A percentile compares a stretch with the other conserved stretches of the same genome.
These are phyloP conservation scores for Candida nonsorbophila DNA, from an alignment of 805 yeast genomes.

Conservation along the genomic window DNA sequence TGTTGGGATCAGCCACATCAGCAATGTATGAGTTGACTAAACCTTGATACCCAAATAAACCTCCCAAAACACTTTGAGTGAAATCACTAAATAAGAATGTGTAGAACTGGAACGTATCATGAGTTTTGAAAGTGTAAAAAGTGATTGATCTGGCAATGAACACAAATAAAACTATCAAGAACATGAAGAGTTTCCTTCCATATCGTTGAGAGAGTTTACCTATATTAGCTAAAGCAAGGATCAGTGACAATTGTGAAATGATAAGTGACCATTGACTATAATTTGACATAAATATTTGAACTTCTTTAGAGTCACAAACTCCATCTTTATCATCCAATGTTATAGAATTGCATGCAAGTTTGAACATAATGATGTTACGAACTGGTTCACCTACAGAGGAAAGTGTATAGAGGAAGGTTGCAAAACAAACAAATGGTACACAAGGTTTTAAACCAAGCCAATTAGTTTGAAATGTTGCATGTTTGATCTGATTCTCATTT, in stretches of 20 bases:
- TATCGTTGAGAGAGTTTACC: slow-evolving; percentile 30
- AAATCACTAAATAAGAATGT: slow-evolving; percentile 39
- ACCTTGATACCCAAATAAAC: slow-evolving; percentile 48
- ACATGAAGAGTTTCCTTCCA: slow-evolving; percentile 28
- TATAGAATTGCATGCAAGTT: slow-evolving; percentile 19
- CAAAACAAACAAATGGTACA: slow-evolving; percentile 3
- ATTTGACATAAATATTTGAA: slow-evolving; percentile 35
- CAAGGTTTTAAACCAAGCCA: slow-evolving; percentile 1
- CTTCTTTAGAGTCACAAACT: slow-evolving; percentile 21
- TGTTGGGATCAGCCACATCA: slow-evolving; percentile 63
- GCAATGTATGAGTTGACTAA: slow-evolving; percentile 63
- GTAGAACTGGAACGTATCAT: slow-evolving; percentile 22
- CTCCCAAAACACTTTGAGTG: slow-evolving; percentile 55
- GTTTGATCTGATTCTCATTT: neutral
- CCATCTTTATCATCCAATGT: slow-evolving; percentile 8
- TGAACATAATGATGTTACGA: slow-evolving; percentile 29
- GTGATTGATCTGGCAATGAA: slow-evolving; percentile 17
- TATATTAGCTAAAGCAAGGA: slow-evolving; percentile 51
- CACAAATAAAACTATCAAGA: slow-evolving; percentile 12
- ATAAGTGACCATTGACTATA: slow-evolving; percentile 40
- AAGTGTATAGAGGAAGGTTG: slow-evolving; percentile 5
- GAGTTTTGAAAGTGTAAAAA: slow-evolving; percentile 19
- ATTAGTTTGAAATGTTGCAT: too few relatives aligned
- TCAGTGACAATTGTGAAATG: slow-evolving; percentile 39
- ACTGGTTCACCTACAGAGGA: slow-evolving; percentile 27